These are phyloP conservation scores for Cynara cardunculus DNA, from an alignment of 129 eudicot species.

Conservation along the genomic window DNA sequence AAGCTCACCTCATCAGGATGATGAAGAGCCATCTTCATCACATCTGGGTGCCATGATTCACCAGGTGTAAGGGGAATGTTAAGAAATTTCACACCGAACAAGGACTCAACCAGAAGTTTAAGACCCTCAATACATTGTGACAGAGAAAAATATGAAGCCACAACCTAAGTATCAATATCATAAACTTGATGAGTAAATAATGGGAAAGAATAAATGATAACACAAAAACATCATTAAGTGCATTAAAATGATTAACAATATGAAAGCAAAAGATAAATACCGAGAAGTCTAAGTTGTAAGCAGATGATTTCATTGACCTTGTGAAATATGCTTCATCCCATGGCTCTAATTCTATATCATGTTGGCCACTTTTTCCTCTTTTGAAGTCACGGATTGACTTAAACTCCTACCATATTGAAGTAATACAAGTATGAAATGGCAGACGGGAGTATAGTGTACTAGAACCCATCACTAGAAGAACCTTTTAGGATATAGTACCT, in stretches of 20 bases:
- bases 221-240: constrained; percentile 9
- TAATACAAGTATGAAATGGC: constrained; percentile 8
- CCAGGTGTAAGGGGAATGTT: constrained; percentile 68
- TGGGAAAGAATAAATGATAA: neutral
- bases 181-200: neutral
- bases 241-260: neutral
- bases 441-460: neutral
- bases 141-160: constrained; percentile 76
- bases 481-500: constrained; percentile 45
- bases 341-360: constrained; percentile 62
- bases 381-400: constrained; percentile 54
- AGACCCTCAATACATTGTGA: constrained; percentile 85
- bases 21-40: constrained; percentile 76
- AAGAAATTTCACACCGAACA: constrained; percentile 66
- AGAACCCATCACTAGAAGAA: neutral
- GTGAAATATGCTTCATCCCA: constrained; percentile 92
- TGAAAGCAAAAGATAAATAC: constrained; percentile 35
- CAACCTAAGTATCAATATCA: constrained; percentile 43
- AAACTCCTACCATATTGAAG: constrained; percentile 52
- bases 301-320: constrained; percentile 72
- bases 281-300: constrained; percentile 53
- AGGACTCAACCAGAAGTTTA: constrained; percentile 69
- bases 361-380: constrained; percentile 47
- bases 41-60: constrained; percentile 98
- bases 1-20: constrained; percentile 81